Evolutionary conservation across 2,329 filamentous ascomycete species (phyloP).

Genomic region (Phyllosticta paracitricarpa): DNA sequence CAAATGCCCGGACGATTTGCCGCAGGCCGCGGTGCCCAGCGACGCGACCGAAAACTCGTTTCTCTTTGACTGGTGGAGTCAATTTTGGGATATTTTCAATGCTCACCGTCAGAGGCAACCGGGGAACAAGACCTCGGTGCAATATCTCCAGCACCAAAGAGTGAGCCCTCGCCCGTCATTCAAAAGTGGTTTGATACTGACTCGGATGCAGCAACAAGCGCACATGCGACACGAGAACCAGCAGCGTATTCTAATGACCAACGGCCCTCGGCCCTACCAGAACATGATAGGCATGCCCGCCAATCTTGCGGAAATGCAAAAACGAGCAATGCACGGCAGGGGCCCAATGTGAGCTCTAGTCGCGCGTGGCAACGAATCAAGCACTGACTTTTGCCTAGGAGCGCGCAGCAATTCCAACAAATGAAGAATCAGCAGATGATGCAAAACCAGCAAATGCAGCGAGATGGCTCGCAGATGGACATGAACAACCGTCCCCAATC

Average conservation of each 20-base stretch:
- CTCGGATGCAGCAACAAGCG: constrained; percentile 47
- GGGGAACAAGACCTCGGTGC: constrained; percentile 44
- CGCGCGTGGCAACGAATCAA: background rate
- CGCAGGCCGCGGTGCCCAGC: constrained; percentile 57
- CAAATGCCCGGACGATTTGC: constrained; percentile 72
- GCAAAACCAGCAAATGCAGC: constrained; percentile 68
- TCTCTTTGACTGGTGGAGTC: constrained; percentile 92
- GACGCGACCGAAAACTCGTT: constrained; percentile 64
- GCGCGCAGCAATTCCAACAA: constrained; percentile 58
- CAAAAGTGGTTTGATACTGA: constrained; percentile 15
- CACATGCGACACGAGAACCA: constrained; percentile 62
- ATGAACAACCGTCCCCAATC: constrained; percentile 69
- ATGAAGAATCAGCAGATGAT: constrained; percentile 47
- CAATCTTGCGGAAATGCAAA: constrained; percentile 51
- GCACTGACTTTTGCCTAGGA: constrained; percentile 29
- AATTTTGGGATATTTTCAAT: constrained; percentile 94
- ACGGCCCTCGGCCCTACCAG: constrained; percentile 46
- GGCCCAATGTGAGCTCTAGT: constrained; percentile 52
- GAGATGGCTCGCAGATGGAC: constrained; percentile 79
- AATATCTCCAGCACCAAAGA: constrained; percentile 76
- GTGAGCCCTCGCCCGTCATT: constrained; percentile 40
- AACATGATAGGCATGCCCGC: constrained; percentile 57
- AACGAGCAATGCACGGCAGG: constrained; percentile 70
- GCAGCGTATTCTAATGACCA: constrained; percentile 64
- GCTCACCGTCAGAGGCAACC: constrained; percentile 54